phyloP scores from a whole-genome alignment of 2,329 filamentous ascomycete genomes.

The Fusarium sp. region DNA sequence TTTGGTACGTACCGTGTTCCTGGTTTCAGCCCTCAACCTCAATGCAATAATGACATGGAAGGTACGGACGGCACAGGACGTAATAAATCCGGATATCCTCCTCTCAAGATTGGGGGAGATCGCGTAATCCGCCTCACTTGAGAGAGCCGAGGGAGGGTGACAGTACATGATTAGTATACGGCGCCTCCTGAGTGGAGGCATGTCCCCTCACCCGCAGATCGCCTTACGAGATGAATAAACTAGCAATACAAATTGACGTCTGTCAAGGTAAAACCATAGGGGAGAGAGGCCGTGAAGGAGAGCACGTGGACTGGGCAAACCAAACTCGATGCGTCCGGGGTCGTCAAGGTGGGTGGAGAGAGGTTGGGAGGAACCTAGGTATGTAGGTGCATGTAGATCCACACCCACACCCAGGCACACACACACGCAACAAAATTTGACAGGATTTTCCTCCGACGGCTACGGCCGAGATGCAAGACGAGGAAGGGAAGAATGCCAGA shows the following conservation, averaged over 20 bases:
- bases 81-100: conserved; percentile 1
- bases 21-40: background rate
- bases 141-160: conserved; percentile 13
- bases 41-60: background rate
- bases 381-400: background rate
- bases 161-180: background rate
- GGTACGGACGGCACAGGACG: background rate
- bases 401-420: background rate
- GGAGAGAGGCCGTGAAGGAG: background rate
- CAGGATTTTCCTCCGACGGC: conserved; percentile 28
- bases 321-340: background rate
- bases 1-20: background rate
- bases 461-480: conserved; percentile 34
- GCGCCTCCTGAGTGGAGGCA: conserved; percentile 5
- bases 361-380: background rate
- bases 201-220: background rate
- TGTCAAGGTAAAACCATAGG: background rate
- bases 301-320: conserved; percentile 1
- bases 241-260: background rate
- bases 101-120: conserved; percentile 26
- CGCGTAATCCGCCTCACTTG: conserved; percentile 4
- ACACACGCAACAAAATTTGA: background rate
- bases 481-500: background rate
- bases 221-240: background rate
- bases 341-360: conserved; percentile 1